Evolutionary conservation across 768 basidiomycete species (phyloP), one percentile per base, ranked within the genome.

Genomic region (Hygrocybe punicea): DNA sequence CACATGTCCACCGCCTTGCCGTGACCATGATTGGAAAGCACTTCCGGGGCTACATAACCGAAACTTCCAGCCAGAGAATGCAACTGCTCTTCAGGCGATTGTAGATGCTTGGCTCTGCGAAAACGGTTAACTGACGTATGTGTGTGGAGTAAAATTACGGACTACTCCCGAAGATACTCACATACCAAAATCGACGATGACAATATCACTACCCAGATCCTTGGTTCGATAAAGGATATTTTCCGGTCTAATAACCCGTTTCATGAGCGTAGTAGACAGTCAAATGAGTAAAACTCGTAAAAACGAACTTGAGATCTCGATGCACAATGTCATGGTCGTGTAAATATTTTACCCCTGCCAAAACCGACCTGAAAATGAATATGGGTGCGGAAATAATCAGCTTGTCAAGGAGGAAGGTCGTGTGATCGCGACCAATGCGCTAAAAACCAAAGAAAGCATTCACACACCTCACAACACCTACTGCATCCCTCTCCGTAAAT

Each of bases 121-220:
- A 29, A 11, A 11, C n/a, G 19, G 44, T n/a, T n/a, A n/a, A n/a
- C n/a, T n/a, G n/a, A 33, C 10, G 13, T 24, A 14, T 10, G 17
- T 57, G 40, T 40, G 39, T 21, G 37, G 33, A 45, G 13, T 35
- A 57, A 19, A 21, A 46, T 16, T 24, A 9, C 10, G 25, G 48
- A 55, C 21, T 39, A 34, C 17, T n/a, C 46, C 17, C 23, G 52
- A 17, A 21, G 42, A 16, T 25, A 73, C 86, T 16, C 63, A 93
- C 91, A 99, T 98, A 62, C 97, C 97, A 66, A 99, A 99, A 71
- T 98, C 97, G 6, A 85, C 95, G 42, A 98, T 93, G 56, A 99
- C 95, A 50, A 98, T 81, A 60, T 89, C 89, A n/a, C 90, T 91
- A 16, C 87, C 78, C 9, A 78, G 67, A 2, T 84, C 87, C 61